Base-by-base conservation (phyloP, 306 rosid species). In the Rosa lucieae region DNA sequence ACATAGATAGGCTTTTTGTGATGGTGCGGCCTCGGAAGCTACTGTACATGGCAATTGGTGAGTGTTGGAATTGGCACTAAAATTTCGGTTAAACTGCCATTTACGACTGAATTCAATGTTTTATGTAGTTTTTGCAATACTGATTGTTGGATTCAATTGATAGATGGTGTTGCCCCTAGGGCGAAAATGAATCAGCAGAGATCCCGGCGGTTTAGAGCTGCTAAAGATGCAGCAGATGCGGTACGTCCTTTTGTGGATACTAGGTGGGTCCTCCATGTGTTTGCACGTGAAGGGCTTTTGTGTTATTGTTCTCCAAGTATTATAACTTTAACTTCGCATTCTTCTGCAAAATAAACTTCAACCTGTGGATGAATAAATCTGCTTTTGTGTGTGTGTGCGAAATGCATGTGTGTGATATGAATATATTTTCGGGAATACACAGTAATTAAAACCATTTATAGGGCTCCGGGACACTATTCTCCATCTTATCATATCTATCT, bases 91-190 rank as follows among this genome's bases (percentile, higher is more conserved):
- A 63, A 5, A 18, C 74, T 15, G 7, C 35, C 26, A 73, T 37
- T 20, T 69, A 26, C 3, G 20, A 62, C 23, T 20, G 48, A n/a
- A 61, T 35, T 67, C 65, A 18, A 59, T 20, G 42, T 73, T 18
- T 6, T 66, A 73, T 79, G 56, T 51, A 42, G 8, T 69, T 66
- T 84, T 18, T 79, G 10, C 62, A 62, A 79, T 80, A 40, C 82
- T 84, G 52, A 74, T 53, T 32, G 67, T 32, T 66, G 75, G 23
- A 63, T 67, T 51, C 67, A 49, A 76, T 61, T 82, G 76, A 67
- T 85, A 96, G 99, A 96, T 81, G 99, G 99, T 80, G 99, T 96
- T 88, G 99, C 99, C 59, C 99, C 99, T 3, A 90, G 99, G 90
- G 99, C 99, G n/a, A 96, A 96, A 83, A 96, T 96, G 99, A 96